Percentiles rank a stretch among this genome's conserved stretches.
Conservation (phyloP, 2,329 filamentous ascomycete species). For the Cytospora paraplurivora region DNA sequence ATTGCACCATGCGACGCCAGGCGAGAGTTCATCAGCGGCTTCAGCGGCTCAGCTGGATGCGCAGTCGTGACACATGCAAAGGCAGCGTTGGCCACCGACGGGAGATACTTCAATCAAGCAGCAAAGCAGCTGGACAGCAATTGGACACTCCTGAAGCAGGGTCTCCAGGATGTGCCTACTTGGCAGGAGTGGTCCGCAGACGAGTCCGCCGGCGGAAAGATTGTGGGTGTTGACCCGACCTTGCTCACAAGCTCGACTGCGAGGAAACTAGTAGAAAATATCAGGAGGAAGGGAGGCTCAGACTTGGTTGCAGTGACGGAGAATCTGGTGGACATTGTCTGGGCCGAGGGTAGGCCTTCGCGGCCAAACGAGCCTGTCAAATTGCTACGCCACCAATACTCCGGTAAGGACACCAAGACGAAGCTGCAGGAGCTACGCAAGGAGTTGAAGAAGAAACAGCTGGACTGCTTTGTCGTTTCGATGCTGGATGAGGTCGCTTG, state of each 20-base stretch:
- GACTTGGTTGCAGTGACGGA: constrained; percentile 73
- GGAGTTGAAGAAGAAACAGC: constrained; percentile 88
- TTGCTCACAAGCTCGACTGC: constrained; percentile 69
- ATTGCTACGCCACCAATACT: constrained; percentile 70
- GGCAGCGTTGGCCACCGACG: constrained; percentile 90
- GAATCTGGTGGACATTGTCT: constrained; percentile 91
- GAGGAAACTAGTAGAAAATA: constrained; percentile 77
- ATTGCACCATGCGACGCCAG: constrained; percentile 94
- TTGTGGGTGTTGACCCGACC: constrained; percentile 87
- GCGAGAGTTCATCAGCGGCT: constrained; percentile 89
- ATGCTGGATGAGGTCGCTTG: constrained; percentile 97
- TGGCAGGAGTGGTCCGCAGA: constrained; percentile 97
- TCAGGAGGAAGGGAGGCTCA: constrained; percentile 81
- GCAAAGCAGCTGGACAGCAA: constrained; percentile 86
- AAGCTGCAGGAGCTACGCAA: constrained; percentile 89
- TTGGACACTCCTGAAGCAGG: constrained; percentile 90
- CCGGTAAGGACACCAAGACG: constrained; percentile 78
- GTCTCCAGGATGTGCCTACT: constrained; percentile 88
- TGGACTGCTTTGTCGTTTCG: constrained; percentile 83
- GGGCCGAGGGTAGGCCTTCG: constrained; percentile 72
- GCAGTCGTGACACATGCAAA: constrained; percentile 85
- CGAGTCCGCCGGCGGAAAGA: constrained; percentile 82
- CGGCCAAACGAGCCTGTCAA: constrained; percentile 76
- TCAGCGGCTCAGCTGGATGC: constrained; percentile 92
- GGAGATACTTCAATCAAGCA: constrained; percentile 97